Evolutionary conservation across 2,329 filamentous ascomycete genomes (phyloP).

Genomic region (Seiridium unicorne): DNA sequence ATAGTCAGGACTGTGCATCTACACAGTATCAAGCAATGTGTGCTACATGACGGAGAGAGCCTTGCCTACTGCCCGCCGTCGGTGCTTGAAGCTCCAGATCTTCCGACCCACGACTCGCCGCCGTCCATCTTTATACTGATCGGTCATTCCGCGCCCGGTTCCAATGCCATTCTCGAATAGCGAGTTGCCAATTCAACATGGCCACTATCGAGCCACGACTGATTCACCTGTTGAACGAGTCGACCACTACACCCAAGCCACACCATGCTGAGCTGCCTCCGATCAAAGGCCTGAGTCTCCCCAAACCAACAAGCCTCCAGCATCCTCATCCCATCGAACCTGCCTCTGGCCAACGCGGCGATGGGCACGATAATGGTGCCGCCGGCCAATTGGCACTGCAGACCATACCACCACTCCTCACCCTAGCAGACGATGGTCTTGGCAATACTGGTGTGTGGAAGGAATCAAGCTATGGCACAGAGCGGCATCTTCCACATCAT

Average conservation of each 20-base stretch:
- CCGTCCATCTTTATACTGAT: conserved; percentile 7
- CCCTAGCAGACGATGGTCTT: conserved; percentile 23
- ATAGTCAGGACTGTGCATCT: not conserved
- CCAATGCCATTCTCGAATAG: conserved; percentile 35
- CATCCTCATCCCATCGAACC: conserved; percentile 49
- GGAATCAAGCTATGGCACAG: conserved; percentile 19
- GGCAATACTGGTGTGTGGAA: conserved; percentile 17
- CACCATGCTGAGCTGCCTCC: conserved; percentile 53
- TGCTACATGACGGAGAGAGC: not conserved
- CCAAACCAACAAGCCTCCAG: conserved; percentile 38
- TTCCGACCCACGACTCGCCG: conserved; percentile 10
- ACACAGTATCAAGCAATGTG: not conserved
- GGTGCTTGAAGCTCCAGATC: conserved; percentile 1
- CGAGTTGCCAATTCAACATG: conserved; percentile 42
- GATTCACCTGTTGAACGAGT: conserved; percentile 63
- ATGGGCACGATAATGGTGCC: conserved; percentile 28
- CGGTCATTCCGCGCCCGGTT: conserved; percentile 16
- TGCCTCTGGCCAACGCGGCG: conserved; percentile 41
- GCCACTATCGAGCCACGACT: conserved; percentile 67
- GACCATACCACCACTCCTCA: conserved; percentile 24
- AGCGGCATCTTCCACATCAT: conserved; percentile 23
- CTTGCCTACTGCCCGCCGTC: not conserved
- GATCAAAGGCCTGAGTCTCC: conserved; percentile 45
- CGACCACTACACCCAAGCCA: conserved; percentile 44
- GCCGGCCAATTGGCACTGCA: conserved; percentile 22